Percentiles rank a stretch among this genome's conserved stretches.
Evolutionary conservation across 768 basidiomycete species (phyloP).

Genomic region (Clavaria fumosa): DNA sequence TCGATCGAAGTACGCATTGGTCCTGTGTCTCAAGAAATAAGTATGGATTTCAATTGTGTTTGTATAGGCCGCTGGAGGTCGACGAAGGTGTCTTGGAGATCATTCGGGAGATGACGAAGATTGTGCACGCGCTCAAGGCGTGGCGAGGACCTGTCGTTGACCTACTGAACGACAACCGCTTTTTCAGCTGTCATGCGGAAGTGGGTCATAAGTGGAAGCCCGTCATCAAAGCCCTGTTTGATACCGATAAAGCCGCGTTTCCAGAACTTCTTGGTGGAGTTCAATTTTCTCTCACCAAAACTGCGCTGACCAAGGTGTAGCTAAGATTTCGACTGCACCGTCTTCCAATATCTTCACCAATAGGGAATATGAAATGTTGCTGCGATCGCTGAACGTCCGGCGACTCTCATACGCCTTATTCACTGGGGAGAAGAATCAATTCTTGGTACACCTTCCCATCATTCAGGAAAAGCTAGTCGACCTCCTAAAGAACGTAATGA

Average conservation of each 20-base stretch:
- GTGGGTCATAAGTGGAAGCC: constrained; percentile 55
- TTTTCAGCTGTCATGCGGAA: constrained; percentile 62
- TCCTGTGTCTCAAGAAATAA: too few relatives aligned
- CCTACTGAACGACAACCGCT: constrained; percentile 66
- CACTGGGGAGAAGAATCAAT: constrained; percentile 81
- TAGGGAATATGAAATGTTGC: constrained; percentile 82
- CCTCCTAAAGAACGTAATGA: constrained; percentile 61
- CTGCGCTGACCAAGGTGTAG: constrained; percentile 25
- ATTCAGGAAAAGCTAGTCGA: constrained; percentile 98
- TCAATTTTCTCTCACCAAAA: constrained; percentile 13
- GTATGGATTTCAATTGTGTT: background rate
- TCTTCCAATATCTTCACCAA: constrained; percentile 96
- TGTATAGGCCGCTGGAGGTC: constrained; percentile 58
- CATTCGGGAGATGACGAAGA: constrained; percentile 61
- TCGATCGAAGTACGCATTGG: constrained; percentile 45
- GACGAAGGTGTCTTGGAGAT: constrained; percentile 53
- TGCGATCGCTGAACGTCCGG: constrained; percentile 74
- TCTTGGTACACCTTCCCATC: constrained; percentile 73
- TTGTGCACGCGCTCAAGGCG: constrained; percentile 63
- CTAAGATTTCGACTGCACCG: constrained; percentile 66
- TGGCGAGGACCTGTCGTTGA: constrained; percentile 77
- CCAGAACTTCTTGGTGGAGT: constrained; percentile 63
- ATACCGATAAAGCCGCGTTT: constrained; percentile 76
- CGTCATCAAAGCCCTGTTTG: constrained; percentile 66
- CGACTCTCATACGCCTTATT: constrained; percentile 80